Conservation (phyloP, 176 grass and related monocot genomes). For the Carex littledalei region DNA sequence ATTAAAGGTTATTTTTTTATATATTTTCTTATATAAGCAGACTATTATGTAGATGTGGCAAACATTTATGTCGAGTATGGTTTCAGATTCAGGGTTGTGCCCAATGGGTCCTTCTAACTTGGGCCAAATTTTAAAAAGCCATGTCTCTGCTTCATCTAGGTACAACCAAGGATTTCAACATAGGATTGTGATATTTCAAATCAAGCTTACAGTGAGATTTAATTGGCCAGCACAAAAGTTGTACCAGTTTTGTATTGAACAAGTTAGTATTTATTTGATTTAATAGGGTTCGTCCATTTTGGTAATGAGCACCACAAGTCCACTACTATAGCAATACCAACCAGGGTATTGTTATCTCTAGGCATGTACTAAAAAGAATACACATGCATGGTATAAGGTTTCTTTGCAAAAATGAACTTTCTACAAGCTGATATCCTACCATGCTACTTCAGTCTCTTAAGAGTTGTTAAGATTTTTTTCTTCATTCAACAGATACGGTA, state of each 20-base stretch:
- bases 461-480: neutral
- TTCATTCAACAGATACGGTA: conserved; percentile 72
- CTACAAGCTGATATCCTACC: too few relatives aligned
- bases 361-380: too few relatives aligned
- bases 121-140: neutral
- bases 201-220: neutral
- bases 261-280: neutral
- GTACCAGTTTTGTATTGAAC: neutral
- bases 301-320: neutral
- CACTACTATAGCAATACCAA: neutral
- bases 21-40: neutral
- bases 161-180: neutral
- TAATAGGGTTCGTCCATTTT: neutral
- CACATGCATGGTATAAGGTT: too few relatives aligned
- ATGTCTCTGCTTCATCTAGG: neutral
- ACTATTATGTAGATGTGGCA: too few relatives aligned
- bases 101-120: neutral
- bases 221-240: neutral
- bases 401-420: too few relatives aligned
- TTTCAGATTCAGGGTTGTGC: neutral
- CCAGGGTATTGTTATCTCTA: neutral
- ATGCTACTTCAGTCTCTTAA: neutral
- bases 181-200: neutral
- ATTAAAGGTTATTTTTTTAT: conserved; percentile 53
- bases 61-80: neutral